phyloP scores from a whole-genome alignment of 208 protist species.

The Trypanosoma theileri region DNA sequence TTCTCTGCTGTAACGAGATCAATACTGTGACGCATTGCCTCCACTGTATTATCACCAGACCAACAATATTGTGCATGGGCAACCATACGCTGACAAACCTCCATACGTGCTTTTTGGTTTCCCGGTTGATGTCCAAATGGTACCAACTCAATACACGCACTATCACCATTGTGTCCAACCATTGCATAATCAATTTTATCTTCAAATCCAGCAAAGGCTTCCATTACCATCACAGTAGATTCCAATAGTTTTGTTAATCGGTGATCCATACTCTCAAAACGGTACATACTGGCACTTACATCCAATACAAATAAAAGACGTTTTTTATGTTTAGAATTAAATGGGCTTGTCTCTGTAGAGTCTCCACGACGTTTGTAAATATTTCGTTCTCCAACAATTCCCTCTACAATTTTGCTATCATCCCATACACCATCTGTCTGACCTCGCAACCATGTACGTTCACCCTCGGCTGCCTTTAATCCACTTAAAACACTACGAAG shows the following conservation, averaged over 20 bases:
- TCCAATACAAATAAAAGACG: conserved; percentile 91
- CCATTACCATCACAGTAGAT: conserved; percentile 91
- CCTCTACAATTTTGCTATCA: conserved; percentile 91
- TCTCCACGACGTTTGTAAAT: conserved; percentile 91
- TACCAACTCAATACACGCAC: conserved; percentile 74
- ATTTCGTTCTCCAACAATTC: conserved; percentile 87
- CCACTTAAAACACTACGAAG: conserved; percentile 72
- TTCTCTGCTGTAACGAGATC: conserved; percentile 71
- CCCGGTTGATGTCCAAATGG: conserved; percentile 59
- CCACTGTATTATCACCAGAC: conserved; percentile 91
- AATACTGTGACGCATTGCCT: conserved; percentile 80
- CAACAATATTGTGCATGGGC: conserved; percentile 95
- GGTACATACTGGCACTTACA: conserved; percentile 92
- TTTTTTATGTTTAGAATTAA: conserved; percentile 75
- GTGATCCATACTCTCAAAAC: conserved; percentile 91
- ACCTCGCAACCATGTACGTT: conserved; percentile 83
- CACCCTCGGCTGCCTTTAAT: conserved; percentile 81
- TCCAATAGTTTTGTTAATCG: conserved; percentile 87
- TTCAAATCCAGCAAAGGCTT: conserved; percentile 88
- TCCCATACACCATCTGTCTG: conserved; percentile 92
- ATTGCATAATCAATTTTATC: conserved; percentile 89
- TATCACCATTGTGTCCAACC: conserved; percentile 89
- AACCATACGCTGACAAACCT: conserved; percentile 86
- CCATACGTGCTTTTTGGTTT: conserved; percentile 78
- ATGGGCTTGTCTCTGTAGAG: conserved; percentile 68